Percentiles rank a stretch among this genome's conserved stretches.
phyloP scores from a whole-genome alignment of 176 grass and related monocot species.

The Oryza coarctata region DNA sequence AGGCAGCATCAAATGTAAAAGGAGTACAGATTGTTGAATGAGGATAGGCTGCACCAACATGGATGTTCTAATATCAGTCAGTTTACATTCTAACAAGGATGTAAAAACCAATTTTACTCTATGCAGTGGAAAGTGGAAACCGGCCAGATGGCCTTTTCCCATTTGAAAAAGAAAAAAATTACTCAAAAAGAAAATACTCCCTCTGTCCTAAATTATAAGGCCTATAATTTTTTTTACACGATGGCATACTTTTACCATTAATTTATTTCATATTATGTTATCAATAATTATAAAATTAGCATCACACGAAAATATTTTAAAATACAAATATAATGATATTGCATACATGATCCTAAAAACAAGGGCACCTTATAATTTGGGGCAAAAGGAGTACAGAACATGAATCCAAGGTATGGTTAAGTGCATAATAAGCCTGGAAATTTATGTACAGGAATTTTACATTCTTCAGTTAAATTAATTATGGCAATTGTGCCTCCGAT shows the following conservation, averaged over 20 bases:
- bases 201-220: too few relatives aligned
- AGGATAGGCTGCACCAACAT: neutral
- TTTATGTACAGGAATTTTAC: neutral
- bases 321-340: too few relatives aligned
- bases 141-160: neutral
- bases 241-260: too few relatives aligned
- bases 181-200: too few relatives aligned
- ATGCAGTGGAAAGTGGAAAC: neutral
- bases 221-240: too few relatives aligned
- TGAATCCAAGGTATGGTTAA: conserved; percentile 11
- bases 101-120: neutral
- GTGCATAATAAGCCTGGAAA: neutral
- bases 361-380: too few relatives aligned
- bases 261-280: too few relatives aligned
- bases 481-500: neutral
- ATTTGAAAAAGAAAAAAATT: neutral
- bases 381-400: neutral
- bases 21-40: neutral
- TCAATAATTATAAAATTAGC: too few relatives aligned
- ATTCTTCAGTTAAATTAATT: neutral
- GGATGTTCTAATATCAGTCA: neutral
- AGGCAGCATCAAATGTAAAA: neutral
- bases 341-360: too few relatives aligned
- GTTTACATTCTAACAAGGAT: neutral
- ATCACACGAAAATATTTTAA: too few relatives aligned